phyloP scores from a whole-genome alignment of 306 rosid genomes.

The Casuarina cunninghamiana region DNA sequence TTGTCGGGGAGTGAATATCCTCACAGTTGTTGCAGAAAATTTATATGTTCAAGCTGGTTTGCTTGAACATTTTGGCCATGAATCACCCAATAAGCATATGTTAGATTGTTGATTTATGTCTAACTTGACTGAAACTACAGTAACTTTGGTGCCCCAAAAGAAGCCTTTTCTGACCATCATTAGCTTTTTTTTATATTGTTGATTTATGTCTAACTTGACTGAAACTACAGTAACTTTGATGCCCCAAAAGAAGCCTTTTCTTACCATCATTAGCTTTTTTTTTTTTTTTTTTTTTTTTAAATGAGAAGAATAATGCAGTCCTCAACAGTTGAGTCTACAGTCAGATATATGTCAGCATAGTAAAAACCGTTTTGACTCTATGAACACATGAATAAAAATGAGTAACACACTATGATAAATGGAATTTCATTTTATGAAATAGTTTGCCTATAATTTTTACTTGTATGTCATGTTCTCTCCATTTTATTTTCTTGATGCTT shows the following conservation, averaged over 20 bases:
- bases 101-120: background rate
- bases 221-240: background rate
- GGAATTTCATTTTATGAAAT: background rate
- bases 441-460: background rate
- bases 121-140: background rate
- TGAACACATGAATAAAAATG: background rate
- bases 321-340: background rate
- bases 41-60: slow-evolving; percentile 5
- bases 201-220: background rate
- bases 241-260: background rate
- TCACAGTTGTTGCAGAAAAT: slow-evolving; percentile 3
- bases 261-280: background rate
- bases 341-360: background rate
- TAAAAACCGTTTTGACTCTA: background rate
- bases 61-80: background rate
- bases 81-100: background rate
- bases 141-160: background rate
- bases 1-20: slow-evolving; percentile 7
- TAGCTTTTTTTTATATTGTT: background rate
- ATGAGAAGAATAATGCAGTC: background rate
- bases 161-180: background rate
- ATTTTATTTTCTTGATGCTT: background rate
- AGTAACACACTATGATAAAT: background rate
- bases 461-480: slow-evolving; percentile 5
- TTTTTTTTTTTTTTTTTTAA: too few relatives aligned